Base-by-base conservation (phyloP, 2,329 filamentous ascomycete species). In the Gyromitra esculenta region DNA sequence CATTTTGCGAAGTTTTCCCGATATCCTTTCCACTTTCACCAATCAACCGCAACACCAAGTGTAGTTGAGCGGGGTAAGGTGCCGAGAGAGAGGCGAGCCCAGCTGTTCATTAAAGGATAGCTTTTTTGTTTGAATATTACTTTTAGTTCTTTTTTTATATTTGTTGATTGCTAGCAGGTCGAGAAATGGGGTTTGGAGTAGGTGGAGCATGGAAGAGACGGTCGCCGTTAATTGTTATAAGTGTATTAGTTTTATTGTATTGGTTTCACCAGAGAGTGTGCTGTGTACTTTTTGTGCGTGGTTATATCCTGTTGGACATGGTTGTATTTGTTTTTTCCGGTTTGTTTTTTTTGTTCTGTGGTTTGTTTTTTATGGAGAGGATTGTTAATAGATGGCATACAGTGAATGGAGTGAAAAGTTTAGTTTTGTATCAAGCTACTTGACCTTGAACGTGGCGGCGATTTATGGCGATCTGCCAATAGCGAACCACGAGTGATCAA, bases 61-160 rank as follows among this genome's bases (percentile, higher is more conserved):
- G 13, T 54, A 21, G 25, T 54, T 25, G 50, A 25, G 21, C 13
- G 18, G 18, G 21, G 21, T 21, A 37, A 52, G 13, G 52, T 18
- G 15, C 25, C 25, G 25, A 31, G 64, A 43, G 18, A 18, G 35
- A 56, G 37, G 13, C n/a, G 15, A 37, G 41, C 8, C 13, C 13
- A 48, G 54, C 54, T 60, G 39, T 69, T 69, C 56, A 69, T 48
- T 69, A 60, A 69, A 50, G 60, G 41, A 60, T 39, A 5, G n/a
- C 25, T 35, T 57, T 52, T 59, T 35, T 69, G 66, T 69, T 69
- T 60, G 66, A 69, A 69, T 69, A 69, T 69, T 69, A 69, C 31
- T 59, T 66, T 68, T 69, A 59, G 65, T 69, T 68, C 59, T 65
- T 66, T 68, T 69, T 65, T 66, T 48, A 41, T 59, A 59, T 60